These are phyloP conservation scores for Diaporthe amygdali DNA, from an alignment of 2,329 filamentous ascomycete species.

Conservation along the genomic window DNA sequence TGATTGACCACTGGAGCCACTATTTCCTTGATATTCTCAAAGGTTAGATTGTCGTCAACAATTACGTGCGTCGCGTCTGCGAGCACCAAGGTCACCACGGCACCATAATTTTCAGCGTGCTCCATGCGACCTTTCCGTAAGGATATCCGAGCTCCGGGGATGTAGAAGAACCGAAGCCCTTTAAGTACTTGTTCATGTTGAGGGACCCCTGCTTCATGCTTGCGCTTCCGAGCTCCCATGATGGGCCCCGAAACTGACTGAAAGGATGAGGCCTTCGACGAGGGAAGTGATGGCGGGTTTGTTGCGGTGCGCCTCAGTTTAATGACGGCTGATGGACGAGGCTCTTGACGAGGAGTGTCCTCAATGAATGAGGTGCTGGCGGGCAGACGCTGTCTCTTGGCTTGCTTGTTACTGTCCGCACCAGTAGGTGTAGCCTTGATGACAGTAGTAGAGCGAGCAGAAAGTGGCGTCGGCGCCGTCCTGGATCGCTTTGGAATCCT, in stretches of 20 bases:
- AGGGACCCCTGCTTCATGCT: constrained; percentile 50
- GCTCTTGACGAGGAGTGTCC: constrained; percentile 37
- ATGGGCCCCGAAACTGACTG: constrained; percentile 29
- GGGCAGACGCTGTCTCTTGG: constrained; percentile 12
- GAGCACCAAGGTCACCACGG: constrained; percentile 68
- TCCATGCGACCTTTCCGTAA: constrained; percentile 74
- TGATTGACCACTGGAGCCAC: constrained; percentile 45
- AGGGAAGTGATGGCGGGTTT: constrained; percentile 34
- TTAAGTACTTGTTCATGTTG: constrained; percentile 64
- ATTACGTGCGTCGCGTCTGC: constrained; percentile 76
- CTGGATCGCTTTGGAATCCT: not conserved
- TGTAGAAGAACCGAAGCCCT: constrained; percentile 72
- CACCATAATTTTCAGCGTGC: constrained; percentile 78
- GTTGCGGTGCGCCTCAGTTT: constrained; percentile 36
- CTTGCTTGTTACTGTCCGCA: not conserved
- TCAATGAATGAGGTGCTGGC: constrained; percentile 33
- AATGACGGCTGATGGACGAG: constrained; percentile 25
- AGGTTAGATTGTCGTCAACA: constrained; percentile 72
- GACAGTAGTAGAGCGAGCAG: not conserved
- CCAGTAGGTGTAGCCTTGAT: constrained; percentile 17
- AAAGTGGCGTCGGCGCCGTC: not conserved
- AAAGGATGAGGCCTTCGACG: constrained; percentile 22
- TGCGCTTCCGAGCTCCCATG: constrained; percentile 53
- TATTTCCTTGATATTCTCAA: constrained; percentile 63
- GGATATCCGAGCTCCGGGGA: constrained; percentile 79